Conservation (phyloP, 352 stramenopile species). For the Saprolegnia parasitica region DNA sequence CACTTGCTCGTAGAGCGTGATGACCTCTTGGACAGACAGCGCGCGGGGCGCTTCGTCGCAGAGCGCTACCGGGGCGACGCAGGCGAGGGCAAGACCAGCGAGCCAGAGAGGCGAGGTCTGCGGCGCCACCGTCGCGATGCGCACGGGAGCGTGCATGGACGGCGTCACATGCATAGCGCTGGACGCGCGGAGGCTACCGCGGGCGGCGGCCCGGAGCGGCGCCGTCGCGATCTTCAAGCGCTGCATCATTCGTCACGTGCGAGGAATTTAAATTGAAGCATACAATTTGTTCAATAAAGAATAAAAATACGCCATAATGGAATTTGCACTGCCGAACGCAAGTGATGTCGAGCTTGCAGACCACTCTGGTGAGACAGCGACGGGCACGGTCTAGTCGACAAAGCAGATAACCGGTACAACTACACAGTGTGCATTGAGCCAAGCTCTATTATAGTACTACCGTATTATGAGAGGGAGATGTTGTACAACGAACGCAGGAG, state of each 20-base stretch:
- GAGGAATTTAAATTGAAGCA: not conserved
- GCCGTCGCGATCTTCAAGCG: not conserved
- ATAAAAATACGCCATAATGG: not conserved
- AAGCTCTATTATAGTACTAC: too few relatives aligned
- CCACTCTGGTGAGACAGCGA: not conserved
- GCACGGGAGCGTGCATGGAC: too few relatives aligned
- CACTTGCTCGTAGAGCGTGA: constrained; percentile 24
- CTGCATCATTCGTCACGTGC: not conserved
- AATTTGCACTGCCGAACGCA: not conserved
- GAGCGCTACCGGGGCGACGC: not conserved
- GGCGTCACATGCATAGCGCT: too few relatives aligned
- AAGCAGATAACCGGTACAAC: too few relatives aligned
- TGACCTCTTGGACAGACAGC: constrained; percentile 18
- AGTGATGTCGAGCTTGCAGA: not conserved
- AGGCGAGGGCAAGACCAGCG: not conserved
- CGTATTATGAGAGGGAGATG: too few relatives aligned
- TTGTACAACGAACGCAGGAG: too few relatives aligned
- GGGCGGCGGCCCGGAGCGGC: too few relatives aligned
- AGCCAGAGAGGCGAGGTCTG: not conserved
- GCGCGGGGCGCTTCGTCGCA: not conserved
- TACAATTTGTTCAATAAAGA: not conserved
- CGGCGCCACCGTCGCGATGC: too few relatives aligned
- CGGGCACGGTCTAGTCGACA: too few relatives aligned
- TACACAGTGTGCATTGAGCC: too few relatives aligned
- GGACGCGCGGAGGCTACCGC: not conserved